Evolutionary conservation across 768 basidiomycete genomes (phyloP), one percentile per base, ranked within the genome.

Genomic region (Hericium coralloides): DNA sequence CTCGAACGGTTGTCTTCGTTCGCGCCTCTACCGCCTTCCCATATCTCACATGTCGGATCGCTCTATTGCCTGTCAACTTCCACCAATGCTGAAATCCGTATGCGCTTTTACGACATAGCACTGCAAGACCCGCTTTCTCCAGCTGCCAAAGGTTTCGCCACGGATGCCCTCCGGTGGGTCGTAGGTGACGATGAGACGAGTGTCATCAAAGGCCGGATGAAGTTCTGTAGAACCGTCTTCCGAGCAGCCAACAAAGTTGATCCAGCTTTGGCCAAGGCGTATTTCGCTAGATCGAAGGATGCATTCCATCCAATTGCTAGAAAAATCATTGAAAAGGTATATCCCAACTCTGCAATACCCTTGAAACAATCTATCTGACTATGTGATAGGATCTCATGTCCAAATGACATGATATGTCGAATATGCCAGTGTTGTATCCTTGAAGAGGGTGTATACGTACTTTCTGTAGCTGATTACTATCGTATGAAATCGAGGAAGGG

Each of bases 231-330:
- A 49, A 85, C 87, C 0, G 70, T 81, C 5, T 83, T 91, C 65
- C 70, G 80, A 38, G 79, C 73, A 0, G 77, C 83, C 18, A 69
- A 66, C 31, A 75, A 76, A 57, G 83, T 84, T 20, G 73, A 91
- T 63, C 64, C 67, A 49, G 63, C 65, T 38, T 69, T 89, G 26
- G 86, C 89, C 2, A 66, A 75, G 49, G 62, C 70, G 36, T 74
- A 71, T 31, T 92, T 82, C 68, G 65, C 63, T 38, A 71, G 65
- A 41, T 67, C 76, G 53, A 80, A 80, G 65, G 66, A 66, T 8
- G 70, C 70, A 9, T 92, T 90, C 75, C 89, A 91, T 68, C 89
- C 89, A 0, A 89, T 90, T 58, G 89, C 89, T 20, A 73, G 80
- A 61, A 83, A 75, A 67, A 62, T 89, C 63, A 89, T 92, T 62